These are phyloP conservation scores for Myxozyma lipomycoides DNA, from an alignment of 805 yeast genomes.

Conservation along the genomic window DNA sequence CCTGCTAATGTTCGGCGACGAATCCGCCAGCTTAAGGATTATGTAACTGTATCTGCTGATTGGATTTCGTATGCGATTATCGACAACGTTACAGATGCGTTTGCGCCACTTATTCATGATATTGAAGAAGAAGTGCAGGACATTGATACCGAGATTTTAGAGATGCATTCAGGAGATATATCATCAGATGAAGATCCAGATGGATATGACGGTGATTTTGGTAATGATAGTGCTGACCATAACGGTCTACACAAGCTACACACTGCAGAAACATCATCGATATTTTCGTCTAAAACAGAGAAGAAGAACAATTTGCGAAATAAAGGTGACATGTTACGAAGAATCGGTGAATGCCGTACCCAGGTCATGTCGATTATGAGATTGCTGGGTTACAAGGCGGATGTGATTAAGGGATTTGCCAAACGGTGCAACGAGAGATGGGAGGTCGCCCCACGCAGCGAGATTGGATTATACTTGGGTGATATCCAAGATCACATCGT, in stretches of 20 bases:
- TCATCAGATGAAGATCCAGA: constrained; percentile 43
- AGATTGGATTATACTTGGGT: constrained; percentile 90
- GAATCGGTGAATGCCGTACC: constrained; percentile 93
- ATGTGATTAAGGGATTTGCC: constrained; percentile 93
- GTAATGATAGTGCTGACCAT: constrained; percentile 22
- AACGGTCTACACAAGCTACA: constrained; percentile 10
- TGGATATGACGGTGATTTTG: constrained; percentile 41
- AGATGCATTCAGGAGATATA: constrained; percentile 68
- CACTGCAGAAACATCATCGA: constrained; percentile 55
- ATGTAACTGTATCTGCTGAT: constrained; percentile 84
- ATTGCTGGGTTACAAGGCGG: constrained; percentile 87
- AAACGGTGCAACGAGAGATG: constrained; percentile 84
- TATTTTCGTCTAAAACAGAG: constrained; percentile 8
- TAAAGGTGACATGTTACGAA: constrained; percentile 89
- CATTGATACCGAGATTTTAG: constrained; percentile 88
- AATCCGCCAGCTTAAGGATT: constrained; percentile 81
- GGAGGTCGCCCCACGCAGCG: constrained; percentile 74
- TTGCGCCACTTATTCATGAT: constrained; percentile 92
- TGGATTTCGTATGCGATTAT: constrained; percentile 97
- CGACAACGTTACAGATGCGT: constrained; percentile 96
- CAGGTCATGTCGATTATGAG: constrained; percentile 87
- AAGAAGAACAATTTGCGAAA: constrained; percentile 31
- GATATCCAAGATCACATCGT: constrained; percentile 97
- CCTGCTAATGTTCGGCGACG: constrained; percentile 93
- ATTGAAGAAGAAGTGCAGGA: constrained; percentile 91